Evolutionary conservation across 2,329 filamentous ascomycete genomes (phyloP), one percentile per base, ranked within the genome.

Genomic region (Phyllosticta citriasiana): DNA sequence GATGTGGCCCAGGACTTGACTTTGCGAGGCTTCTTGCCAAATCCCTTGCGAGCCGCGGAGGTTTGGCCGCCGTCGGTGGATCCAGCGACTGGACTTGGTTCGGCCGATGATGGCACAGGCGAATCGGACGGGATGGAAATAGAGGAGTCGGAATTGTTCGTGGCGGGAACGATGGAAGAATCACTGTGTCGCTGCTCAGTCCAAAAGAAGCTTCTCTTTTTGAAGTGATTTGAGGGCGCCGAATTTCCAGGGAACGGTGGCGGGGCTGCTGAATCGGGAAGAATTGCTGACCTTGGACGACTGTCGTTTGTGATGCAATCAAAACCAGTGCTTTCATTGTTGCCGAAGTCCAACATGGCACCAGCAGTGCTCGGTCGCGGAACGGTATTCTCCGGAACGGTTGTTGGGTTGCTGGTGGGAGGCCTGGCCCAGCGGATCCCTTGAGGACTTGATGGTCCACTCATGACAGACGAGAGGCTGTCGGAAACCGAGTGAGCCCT

Each of bases 391-490:
- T 77, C 76, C 57, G 76, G 71, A 22, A 71, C 72, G 64, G 70
- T 74, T 33, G 77, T 68, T 3, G 40, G 40, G 16, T 47, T 47
- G 40, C 40, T 47, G 16, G 40, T 47, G 40, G 71, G 70, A 1
- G 71, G 71, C 6, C 72, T 71, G 14, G 65, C 73, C 64, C 72
- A 75, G 74, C 74, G 74, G 75, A 74, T 67, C 16, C 76, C 72
- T 9, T 73, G 72, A 24, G 78, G 77, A 64, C 75, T 78, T 19
- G 76, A 72, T 10, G 79, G 80, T 12, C 80, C 81, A 57, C 88
- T 89, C 4, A 89, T 78, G 52, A 93, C 79, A 0, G 89, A 95
- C 4, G 88, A 91, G 55, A 94, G 85, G 72, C 89, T 95, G 62
- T 87, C 88, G 26, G 88, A 88, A 35, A 89, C 80, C 1, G 87